phyloP scores from a whole-genome alignment of 768 basidiomycete species.

The Galerina sulciceps region DNA sequence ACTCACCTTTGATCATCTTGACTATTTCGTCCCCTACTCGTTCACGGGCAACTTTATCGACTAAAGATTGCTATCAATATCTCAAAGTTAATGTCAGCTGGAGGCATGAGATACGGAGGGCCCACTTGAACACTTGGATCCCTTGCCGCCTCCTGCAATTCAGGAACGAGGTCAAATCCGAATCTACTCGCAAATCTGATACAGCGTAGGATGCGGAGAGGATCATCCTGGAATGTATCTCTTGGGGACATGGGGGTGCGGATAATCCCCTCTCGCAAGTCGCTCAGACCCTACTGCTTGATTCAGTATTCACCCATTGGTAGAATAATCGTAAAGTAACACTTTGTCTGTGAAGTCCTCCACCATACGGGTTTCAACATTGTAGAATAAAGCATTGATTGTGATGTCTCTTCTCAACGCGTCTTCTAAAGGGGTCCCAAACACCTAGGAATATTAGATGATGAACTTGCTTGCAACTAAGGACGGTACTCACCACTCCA shows the following conservation, averaged over 20 bases:
- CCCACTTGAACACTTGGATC: constrained; percentile 67
- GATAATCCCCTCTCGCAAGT: constrained; percentile 77
- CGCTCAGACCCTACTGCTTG: constrained; percentile 74
- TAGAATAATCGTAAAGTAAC: constrained; percentile 4
- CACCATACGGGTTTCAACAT: constrained; percentile 81
- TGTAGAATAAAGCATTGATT: constrained; percentile 96
- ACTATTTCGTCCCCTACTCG: constrained; percentile 89
- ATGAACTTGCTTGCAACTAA: background rate
- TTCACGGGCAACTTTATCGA: constrained; percentile 78
- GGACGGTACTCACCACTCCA: constrained; percentile 63
- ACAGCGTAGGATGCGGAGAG: constrained; percentile 88
- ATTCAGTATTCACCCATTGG: constrained; percentile 7
- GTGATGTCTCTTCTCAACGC: constrained; percentile 91
- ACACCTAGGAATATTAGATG: constrained; percentile 53
- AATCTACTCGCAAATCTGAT: constrained; percentile 91
- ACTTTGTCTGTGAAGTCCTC: constrained; percentile 90
- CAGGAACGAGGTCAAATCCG: constrained; percentile 76
- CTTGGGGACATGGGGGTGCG: constrained; percentile 87
- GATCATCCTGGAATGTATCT: constrained; percentile 94
- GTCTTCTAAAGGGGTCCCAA: constrained; percentile 92
- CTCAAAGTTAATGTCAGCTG: background rate
- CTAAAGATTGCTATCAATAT: constrained; percentile 7
- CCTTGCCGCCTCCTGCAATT: constrained; percentile 64
- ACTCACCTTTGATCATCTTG: constrained; percentile 88
- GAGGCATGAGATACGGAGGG: background rate